Percentiles rank a stretch among this genome's conserved stretches.
Evolutionary conservation across 106 monocot species (phyloP).

Genomic region (Dendrobium nobile): DNA sequence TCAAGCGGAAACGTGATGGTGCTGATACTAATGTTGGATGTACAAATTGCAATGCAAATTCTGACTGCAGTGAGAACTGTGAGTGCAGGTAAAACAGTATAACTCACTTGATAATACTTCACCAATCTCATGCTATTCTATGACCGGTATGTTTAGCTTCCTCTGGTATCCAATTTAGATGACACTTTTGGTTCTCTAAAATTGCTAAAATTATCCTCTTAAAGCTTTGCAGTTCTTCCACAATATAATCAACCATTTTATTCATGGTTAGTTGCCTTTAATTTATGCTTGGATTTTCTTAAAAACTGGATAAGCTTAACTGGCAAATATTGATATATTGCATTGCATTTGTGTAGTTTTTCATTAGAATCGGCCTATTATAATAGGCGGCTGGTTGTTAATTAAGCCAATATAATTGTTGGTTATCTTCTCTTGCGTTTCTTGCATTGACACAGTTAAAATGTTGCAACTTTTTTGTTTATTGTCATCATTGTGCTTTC

Average conservation of each 20-base stretch:
- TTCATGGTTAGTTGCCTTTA: not conserved
- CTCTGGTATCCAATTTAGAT: not conserved
- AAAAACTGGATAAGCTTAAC: slow-evolving; percentile 4
- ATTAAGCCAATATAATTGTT: not conserved
- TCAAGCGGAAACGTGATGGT: slow-evolving; percentile 73
- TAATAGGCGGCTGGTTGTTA: not conserved
- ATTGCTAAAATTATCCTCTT: not conserved
- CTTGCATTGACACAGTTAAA: not conserved
- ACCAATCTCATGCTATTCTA: not conserved
- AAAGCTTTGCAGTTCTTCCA: not conserved
- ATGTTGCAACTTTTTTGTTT: not conserved
- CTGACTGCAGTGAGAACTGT: slow-evolving; percentile 67
- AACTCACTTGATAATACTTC: not conserved
- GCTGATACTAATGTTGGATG: slow-evolving; percentile 59
- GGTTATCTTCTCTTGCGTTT: not conserved
- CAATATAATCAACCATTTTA: not conserved
- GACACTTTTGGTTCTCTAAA: not conserved
- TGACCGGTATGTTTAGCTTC: not conserved
- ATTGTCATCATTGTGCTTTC: not conserved
- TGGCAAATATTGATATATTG: not conserved
- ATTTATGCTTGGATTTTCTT: slow-evolving; percentile 2
- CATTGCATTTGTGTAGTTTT: not conserved
- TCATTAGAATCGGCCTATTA: not conserved
- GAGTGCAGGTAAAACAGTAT: slow-evolving; percentile 73
- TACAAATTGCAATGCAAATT: slow-evolving; percentile 46